Conservation (phyloP, 305 asterid genomes). For the Rubia peregrina region DNA sequence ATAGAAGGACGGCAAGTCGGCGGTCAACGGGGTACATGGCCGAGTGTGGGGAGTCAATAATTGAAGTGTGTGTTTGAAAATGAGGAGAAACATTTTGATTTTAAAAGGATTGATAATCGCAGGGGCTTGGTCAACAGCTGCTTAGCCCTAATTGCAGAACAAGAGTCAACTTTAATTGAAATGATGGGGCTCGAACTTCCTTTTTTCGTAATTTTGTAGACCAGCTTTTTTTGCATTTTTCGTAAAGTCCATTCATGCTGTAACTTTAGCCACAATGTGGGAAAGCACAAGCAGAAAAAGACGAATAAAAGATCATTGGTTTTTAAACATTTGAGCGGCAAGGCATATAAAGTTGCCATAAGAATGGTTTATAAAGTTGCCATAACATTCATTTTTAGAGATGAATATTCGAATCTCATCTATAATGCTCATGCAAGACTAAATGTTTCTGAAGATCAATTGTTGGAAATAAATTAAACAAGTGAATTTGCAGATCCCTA, state of each 20-base stretch:
- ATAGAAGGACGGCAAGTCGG: background rate
- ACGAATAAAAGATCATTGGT: background rate
- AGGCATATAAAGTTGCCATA: too few relatives aligned
- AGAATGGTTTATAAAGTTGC: too few relatives aligned
- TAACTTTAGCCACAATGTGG: background rate
- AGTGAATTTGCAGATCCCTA: too few relatives aligned
- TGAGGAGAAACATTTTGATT: background rate
- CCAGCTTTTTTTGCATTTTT: background rate
- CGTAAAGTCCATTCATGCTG: background rate
- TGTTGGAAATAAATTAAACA: too few relatives aligned
- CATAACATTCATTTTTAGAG: too few relatives aligned
- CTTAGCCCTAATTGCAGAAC: background rate
- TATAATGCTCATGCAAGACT: too few relatives aligned
- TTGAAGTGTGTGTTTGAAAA: background rate
- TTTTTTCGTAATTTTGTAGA: background rate
- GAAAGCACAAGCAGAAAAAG: background rate
- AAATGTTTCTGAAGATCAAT: too few relatives aligned
- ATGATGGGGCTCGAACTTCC: too few relatives aligned
- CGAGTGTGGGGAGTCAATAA: background rate
- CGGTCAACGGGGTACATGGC: background rate
- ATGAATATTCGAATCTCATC: too few relatives aligned
- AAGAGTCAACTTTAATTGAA: background rate
- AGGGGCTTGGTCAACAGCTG: too few relatives aligned
- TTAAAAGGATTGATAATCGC: too few relatives aligned
- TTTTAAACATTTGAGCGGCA: background rate